Conservation (phyloP, 2,329 filamentous ascomycete genomes). For the Beauveria caledonica region DNA sequence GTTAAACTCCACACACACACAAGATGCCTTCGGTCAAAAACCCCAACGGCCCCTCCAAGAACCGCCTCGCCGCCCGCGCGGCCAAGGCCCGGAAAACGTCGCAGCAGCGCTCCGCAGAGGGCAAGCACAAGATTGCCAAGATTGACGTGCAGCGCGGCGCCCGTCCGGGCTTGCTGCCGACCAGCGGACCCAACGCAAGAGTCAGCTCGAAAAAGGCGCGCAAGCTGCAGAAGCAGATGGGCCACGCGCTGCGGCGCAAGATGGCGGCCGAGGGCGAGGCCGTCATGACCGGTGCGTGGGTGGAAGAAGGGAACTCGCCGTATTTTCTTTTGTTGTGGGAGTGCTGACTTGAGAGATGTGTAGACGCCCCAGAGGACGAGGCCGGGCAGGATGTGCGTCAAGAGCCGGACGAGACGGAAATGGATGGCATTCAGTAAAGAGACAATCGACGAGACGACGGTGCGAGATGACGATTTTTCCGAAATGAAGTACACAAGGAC, state of each 20-base stretch:
- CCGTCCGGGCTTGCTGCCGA: conserved; percentile 44
- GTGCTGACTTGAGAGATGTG: conserved; percentile 1
- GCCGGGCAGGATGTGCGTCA: conserved; percentile 12
- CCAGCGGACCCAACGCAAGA: conserved; percentile 42
- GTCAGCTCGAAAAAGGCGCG: conserved; percentile 47
- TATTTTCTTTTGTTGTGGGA: too few species aligned
- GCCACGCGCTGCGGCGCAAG: conserved; percentile 44
- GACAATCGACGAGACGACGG: background rate
- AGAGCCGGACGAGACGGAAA: conserved; percentile 17
- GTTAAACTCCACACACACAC: background rate
- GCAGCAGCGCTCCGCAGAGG: conserved; percentile 33
- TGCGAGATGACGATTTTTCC: background rate
- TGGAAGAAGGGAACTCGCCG: too few species aligned
- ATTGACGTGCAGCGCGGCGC: conserved; percentile 41
- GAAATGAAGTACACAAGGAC: background rate
- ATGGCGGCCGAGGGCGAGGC: conserved; percentile 41
- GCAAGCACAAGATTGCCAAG: conserved; percentile 32
- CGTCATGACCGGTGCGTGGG: conserved; percentile 37
- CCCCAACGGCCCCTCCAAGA: conserved; percentile 48
- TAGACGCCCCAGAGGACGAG: conserved; percentile 15
- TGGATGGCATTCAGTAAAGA: conserved; percentile 18
- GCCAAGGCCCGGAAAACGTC: conserved; percentile 35
- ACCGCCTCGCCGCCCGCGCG: conserved; percentile 40
- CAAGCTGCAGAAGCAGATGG: conserved; percentile 47
- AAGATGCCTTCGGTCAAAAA: conserved; percentile 49